Evolutionary conservation across 441 rosid genomes (phyloP).

Genomic region (Biscutella laevigata): DNA sequence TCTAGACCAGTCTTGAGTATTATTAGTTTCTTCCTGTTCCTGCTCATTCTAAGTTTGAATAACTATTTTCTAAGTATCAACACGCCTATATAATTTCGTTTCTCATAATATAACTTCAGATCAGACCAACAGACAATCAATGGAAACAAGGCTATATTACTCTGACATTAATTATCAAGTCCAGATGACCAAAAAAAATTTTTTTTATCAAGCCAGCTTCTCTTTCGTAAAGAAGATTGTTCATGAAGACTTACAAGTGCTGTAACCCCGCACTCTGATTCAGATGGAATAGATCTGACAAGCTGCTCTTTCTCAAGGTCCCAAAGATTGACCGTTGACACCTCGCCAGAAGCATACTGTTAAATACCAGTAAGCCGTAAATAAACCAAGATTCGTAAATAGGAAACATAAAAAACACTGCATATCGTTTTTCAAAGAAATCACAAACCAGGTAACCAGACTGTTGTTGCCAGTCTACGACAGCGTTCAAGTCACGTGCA

Average conservation of each 20-base stretch:
- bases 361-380: slow-evolving; percentile 2
- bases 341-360: slow-evolving; percentile 89
- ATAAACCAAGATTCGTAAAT: neutral
- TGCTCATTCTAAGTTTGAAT: slow-evolving; percentile 3
- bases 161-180: neutral
- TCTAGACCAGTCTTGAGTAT: neutral
- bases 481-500: slow-evolving; percentile 70
- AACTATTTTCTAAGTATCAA: neutral
- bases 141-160: neutral
- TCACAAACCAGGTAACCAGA: slow-evolving; percentile 86
- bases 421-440: slow-evolving; percentile 1
- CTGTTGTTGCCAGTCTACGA: slow-evolving; percentile 98
- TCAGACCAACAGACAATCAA: neutral
- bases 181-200: too few relatives aligned
- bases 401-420: slow-evolving; percentile 4
- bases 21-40: neutral
- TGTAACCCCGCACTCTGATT: slow-evolving; percentile 71
- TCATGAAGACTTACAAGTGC: slow-evolving; percentile 57
- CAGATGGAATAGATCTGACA: slow-evolving; percentile 57
- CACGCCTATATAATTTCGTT: neutral
- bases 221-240: slow-evolving; percentile 4
- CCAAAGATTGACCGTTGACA: slow-evolving; percentile 75
- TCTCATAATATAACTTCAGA: neutral
- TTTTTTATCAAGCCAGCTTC: too few relatives aligned
- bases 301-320: slow-evolving; percentile 90